Base-by-base conservation (phyloP, 2,329 filamentous ascomycete species). In the Calonectria naviculata region DNA sequence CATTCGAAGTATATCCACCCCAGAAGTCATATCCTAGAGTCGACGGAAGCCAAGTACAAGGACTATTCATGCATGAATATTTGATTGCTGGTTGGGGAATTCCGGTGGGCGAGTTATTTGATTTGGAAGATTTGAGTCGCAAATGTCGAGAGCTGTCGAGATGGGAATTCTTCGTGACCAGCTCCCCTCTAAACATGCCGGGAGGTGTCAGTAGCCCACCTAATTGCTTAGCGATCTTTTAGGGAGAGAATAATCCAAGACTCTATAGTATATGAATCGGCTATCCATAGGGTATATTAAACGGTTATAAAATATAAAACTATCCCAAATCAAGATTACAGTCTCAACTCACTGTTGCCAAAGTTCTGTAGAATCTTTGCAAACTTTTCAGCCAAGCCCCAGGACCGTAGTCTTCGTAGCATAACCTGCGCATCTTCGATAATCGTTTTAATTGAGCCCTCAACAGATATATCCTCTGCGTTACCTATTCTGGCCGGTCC, bases 141-240 rank as follows among this genome's bases (percentile, higher is more conserved):
- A 87, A 82, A 3, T 91, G 90, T 81, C 89, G 89, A 69, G 84
- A 87, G 71, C 82, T 85, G 19, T 84, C 81, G 26, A 44, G 85
- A 41, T 87, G 84, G 82, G 81, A 79, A 2, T 89, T 89, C 72
- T 88, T 89, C 70, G 75, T 89, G 31, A 82, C 83, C 4, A 86
- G 84, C 63, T 81, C 84, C 56, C 86, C 85, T 19, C 75, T 87
- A 54, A 87, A 88, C 63, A 84, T 87, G 69, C 83, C 84, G 31
- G 85, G 85, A 1, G 85, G 84, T 8, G 82, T 86, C 2, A 84
- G 83, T 24, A 86, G 84, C 71, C 85, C 86, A 6, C 83, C 85
- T 10, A 86, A 86, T 72, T 83, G 82, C 6, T 76, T 86, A 36
- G 85, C 85, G 24, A 84, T 86, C 29, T 83, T 86, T 36, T 87